Base-by-base conservation (phyloP, 1,284 basidiomycete species). In the Ceratobasidium sp. region DNA sequence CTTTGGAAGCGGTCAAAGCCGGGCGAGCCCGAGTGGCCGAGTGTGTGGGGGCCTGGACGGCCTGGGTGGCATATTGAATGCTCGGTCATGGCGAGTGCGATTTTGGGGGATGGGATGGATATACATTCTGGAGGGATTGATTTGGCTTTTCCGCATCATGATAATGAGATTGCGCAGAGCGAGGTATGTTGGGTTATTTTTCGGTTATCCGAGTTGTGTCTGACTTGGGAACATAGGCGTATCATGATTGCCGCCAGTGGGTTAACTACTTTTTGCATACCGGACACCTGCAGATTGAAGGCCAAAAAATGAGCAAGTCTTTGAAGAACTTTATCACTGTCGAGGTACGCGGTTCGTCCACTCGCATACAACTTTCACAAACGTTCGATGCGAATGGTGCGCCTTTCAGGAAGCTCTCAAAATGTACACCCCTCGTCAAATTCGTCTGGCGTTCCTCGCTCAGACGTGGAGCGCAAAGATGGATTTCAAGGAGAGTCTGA, bases 21-120 rank as follows among this genome's bases (percentile, higher is more conserved):
- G 0, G 98, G 98, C n/a, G 98, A 99, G 85, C 98, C 98, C 1
- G 93, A 93, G 2, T 99, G 98, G 98, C 91, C 93, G 0, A 98
- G 96, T 10, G 93, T 96, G 6, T 99, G 98, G 98, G 98, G 98
- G 38, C 88, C 89, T 52, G 98, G 98, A n/a, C 90, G 98, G 76
- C 98, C 98, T 0, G 98, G 98, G 12, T 99, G 98, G 98, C 98
- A 99, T 84, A 99, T 99, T 78, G 98, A 99, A 85, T 99, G 98
- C 87, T 97, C 96, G 12, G 98, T 99, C 62, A 99, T 99, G 98
- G 97, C 97, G 18, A 95, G 92, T 78, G 96, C 93, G 52, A 89
- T 99, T 67, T 88, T 99, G 64, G 98, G 98, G 8, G 90, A 94
- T 77, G 93, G 92, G 78, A 96, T 99, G 91, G 98, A 99, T 85